Evolutionary conservation across 768 basidiomycete species (phyloP), one percentile per base, ranked within the genome.

Genomic region (Symmetrospora coprosmae): DNA sequence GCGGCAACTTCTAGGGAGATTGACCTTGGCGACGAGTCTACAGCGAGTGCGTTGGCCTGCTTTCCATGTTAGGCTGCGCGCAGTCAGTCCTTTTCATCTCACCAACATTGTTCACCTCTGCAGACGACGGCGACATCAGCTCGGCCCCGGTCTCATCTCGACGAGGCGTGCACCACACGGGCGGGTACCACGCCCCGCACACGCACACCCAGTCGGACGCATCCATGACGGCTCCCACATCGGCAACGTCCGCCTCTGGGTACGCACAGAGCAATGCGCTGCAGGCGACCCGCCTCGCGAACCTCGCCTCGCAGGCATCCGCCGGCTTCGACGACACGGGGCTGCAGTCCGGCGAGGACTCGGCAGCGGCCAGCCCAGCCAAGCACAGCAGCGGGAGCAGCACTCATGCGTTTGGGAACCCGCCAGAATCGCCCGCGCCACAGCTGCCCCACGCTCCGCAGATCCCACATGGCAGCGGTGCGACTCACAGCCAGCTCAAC

Each of bases 121-220:
- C 9, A 61, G 60, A 61, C 21, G 60, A 61, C 49, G 60, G 60
- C 49, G 60, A 61, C 60, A 46, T 61, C 48, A 50, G 47, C 28
- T 61, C 60, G 14, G 60, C 58, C 8, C 58, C 58, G n/a, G 38
- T 50, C 21, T 50, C 46, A 17, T 50, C 58, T 17, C 23, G 37
- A 38, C 25, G 48, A n/a, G 19, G 27, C 21, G n/a, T 21, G 9
- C 60, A 40, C 49, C 56, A 48, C 23, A 13, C 38, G 28, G 34
- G n/a, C n/a, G n/a, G n/a, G n/a, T n/a, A 61, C 47, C 27, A 48
- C 30, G 2, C 60, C 4, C 14, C 28, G 30, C 28, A 51, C 50
- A 33, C 13, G 31, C 14, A 38, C 43, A 46, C 43, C 11, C 16
- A 25, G 13, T 46, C 43, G 14, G 43, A 46, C 14, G 55, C 40